A percentile compares a stretch with the other conserved stretches of the same genome.
Evolutionary conservation across 1,139 yeast genomes (phyloP).

Genomic region (Hansenula sp.): DNA sequence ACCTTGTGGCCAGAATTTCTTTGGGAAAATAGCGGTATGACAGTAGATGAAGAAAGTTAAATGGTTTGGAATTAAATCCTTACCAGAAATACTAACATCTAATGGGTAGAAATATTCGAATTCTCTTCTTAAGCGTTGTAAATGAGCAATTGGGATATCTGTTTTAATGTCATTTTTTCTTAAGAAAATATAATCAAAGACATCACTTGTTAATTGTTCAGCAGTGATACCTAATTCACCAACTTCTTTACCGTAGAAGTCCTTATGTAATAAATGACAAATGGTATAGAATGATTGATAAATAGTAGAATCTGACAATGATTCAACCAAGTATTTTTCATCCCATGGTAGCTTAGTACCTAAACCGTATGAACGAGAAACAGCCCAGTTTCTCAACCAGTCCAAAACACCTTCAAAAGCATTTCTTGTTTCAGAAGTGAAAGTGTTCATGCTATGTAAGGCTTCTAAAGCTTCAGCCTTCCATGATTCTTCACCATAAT

Average conservation of each 20-base stretch:
- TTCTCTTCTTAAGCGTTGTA: slow-evolving; percentile 80
- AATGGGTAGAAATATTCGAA: slow-evolving; percentile 95
- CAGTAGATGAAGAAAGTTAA: slow-evolving; percentile 91
- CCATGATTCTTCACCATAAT: slow-evolving; percentile 96
- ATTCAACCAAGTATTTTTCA: slow-evolving; percentile 86
- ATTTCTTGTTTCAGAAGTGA: slow-evolving; percentile 78
- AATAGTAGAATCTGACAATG: slow-evolving; percentile 92
- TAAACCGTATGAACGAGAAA: slow-evolving; percentile 93
- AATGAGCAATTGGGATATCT: slow-evolving; percentile 63
- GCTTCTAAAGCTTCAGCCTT: slow-evolving; percentile 81
- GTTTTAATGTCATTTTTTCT: slow-evolving; percentile 57
- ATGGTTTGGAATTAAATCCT: slow-evolving; percentile 96
- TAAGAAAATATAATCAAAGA: slow-evolving; percentile 86
- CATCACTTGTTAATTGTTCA: slow-evolving; percentile 88
- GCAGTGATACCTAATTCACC: slow-evolving; percentile 77
- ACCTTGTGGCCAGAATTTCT: slow-evolving; percentile 89
- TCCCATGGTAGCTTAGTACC: slow-evolving; percentile 99
- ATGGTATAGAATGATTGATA: slow-evolving; percentile 96
- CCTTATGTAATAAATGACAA: slow-evolving; percentile 80
- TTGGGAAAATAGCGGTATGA: slow-evolving; percentile 91
- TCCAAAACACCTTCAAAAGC: slow-evolving; percentile 93
- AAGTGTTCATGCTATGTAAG: slow-evolving; percentile 73
- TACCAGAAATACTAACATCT: slow-evolving; percentile 89
- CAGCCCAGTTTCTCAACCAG: slow-evolving; percentile 99
- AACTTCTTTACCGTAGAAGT: slow-evolving; percentile 71